phyloP scores from a whole-genome alignment of 2,329 filamentous ascomycete species.

The Aspergillus uvarum region DNA sequence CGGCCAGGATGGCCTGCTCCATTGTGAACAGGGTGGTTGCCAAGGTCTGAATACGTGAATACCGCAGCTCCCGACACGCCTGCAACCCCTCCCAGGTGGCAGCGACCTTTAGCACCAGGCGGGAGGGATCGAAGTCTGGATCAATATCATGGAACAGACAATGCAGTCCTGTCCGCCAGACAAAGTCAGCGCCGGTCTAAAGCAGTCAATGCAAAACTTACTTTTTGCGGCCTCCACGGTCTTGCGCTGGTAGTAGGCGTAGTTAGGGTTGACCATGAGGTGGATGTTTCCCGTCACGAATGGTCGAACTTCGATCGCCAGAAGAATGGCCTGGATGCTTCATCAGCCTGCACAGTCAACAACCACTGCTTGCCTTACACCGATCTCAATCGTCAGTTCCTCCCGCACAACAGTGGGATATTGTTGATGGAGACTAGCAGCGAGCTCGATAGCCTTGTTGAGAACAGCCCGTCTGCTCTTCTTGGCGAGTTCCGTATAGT shows the following conservation, averaged over 20 bases:
- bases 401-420: background rate
- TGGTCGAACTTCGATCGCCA: background rate
- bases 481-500: slow-evolving; percentile 2
- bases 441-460: background rate
- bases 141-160: background rate
- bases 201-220: background rate
- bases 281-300: slow-evolving; percentile 4
- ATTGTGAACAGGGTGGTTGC: slow-evolving; percentile 56
- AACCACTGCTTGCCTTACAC: background rate
- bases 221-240: background rate
- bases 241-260: background rate
- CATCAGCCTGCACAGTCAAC: background rate
- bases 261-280: slow-evolving; percentile 6
- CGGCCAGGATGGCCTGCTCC: slow-evolving; percentile 57
- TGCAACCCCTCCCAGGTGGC: slow-evolving; percentile 12
- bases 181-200: background rate
- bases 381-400: slow-evolving; percentile 4
- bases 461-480: background rate
- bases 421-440: background rate
- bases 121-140: background rate
- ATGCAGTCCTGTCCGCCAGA: background rate
- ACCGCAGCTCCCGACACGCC: slow-evolving; percentile 1
- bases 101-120: slow-evolving; percentile 8
- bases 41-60: slow-evolving; percentile 24
- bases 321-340: background rate